Base-by-base conservation (phyloP, 371 early-diverging fungal species). In the Blakeslea trispora region DNA sequence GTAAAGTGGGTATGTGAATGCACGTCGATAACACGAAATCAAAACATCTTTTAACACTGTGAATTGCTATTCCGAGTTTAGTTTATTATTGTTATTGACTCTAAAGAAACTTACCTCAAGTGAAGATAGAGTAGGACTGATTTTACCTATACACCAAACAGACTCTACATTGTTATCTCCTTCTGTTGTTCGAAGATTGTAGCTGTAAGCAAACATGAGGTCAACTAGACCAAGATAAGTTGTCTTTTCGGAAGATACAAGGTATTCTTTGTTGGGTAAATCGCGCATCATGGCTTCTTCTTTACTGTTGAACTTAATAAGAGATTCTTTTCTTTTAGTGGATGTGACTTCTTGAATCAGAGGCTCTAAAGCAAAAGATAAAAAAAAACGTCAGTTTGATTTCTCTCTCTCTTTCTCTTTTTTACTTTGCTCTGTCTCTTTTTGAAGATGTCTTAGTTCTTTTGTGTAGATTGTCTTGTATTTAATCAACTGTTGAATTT, bases 111-210 rank as follows among this genome's bases (percentile, higher is more conserved):
- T 55, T 68, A 87, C 88, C 66, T 90, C 95, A 48, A 96, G 81
- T 41, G 86, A 86, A 0, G 95, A 85, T 18, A 96, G 66, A 0
- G 90, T 84, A 0, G 95, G 64, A n/a, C 88, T 85, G 5, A 96
- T 56, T 57, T 89, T 95, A 32, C 91, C 91, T 31, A 97, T 84
- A 1, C 91, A 91, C 96, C 97, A 96, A 2, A 85, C 81, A 0
- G 94, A 91, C 61, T 97, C 98, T 0, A 94, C 91, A 11, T 85
- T 94, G 31, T 79, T 71, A 23, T 98, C 97, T 0, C 93, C 95
- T 59, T 88, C 86, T 5, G 87, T 91, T 0, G 85, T 81, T 11
- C 98, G 89, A 42, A 87, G 71, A 51, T 98, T 90, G 59, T 94
- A 95, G 46, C 87, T 82, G 74, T 94, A 95, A 0, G 95, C 94